Evolutionary conservation across 2,329 filamentous ascomycete genomes (phyloP).

Genomic region (Arthrobotrys conoides): DNA sequence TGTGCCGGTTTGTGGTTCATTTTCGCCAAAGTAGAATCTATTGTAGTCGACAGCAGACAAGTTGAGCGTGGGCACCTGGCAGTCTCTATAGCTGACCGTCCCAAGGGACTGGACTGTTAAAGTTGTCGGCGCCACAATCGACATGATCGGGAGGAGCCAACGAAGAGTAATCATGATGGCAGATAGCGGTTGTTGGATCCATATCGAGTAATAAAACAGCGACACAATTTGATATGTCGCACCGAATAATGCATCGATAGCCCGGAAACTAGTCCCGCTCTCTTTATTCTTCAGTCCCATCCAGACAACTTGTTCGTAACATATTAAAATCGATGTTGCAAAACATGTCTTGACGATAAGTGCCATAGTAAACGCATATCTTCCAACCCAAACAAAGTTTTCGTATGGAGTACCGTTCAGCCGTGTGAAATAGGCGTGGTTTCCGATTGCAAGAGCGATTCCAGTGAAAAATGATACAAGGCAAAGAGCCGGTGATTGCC

Average conservation of each 20-base stretch:
- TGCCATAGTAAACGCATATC: constrained; percentile 46
- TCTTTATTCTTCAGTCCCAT: constrained; percentile 38
- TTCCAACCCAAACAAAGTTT: constrained; percentile 56
- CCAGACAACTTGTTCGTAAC: constrained; percentile 58
- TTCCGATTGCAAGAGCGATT: constrained; percentile 41
- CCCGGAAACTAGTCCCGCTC: constrained; percentile 41
- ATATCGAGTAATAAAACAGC: constrained; percentile 48
- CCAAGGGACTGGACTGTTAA: constrained; percentile 46
- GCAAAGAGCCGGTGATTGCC: constrained; percentile 39
- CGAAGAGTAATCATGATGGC: constrained; percentile 47
- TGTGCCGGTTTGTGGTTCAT: background rate
- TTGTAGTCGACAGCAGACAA: constrained; percentile 6
- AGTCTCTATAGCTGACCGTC: constrained; percentile 11
- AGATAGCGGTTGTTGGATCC: constrained; percentile 45
- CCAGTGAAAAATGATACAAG: constrained; percentile 33
- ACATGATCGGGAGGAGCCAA: constrained; percentile 56
- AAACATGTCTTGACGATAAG: constrained; percentile 54
- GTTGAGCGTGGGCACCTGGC: constrained; percentile 47
- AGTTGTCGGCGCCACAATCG: constrained; percentile 51
- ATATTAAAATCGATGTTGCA: constrained; percentile 46
- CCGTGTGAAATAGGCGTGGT: constrained; percentile 49
- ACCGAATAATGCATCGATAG: constrained; percentile 57
- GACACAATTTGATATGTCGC: constrained; percentile 53
- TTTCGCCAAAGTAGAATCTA: background rate
- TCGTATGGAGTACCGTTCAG: constrained; percentile 48